Evolutionary conservation across 2,329 filamentous ascomycete genomes (phyloP), one percentile per base, ranked within the genome.

Genomic region (Triangularia setosa): DNA sequence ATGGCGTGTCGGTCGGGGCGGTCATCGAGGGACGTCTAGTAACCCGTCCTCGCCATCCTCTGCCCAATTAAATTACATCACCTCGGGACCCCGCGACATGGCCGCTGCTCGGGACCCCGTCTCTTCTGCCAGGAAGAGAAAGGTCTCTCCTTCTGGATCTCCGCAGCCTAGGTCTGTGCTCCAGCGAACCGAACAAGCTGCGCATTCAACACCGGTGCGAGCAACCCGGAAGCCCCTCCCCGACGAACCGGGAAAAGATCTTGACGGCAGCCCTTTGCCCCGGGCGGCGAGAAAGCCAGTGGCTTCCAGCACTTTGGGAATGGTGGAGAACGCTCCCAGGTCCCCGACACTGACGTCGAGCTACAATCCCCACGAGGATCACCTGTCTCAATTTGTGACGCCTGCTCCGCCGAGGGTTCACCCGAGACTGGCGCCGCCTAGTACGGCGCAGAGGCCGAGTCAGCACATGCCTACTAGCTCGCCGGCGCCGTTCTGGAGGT

Each of bases 401-500:
- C 90, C 90, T 1, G 88, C 90, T 8, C 90, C 91, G 7, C 87
- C 87, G 54, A 85, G 88, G 59, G 87, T 92, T 65, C 87, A 91
- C 67, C 91, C 91, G 28, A 86, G 85, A 69, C 83, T 94, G 48
- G 90, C 89, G 1, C 92, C 92, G 28, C 91, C 91, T 0, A 93
- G 90, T 72, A 94, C 91, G 5, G 87, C 90, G 4, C 90, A 93
- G 73, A 83, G 91, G 62, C 92, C 92, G 9, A 93, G 90, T 73
- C 90, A 93, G 72, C 91, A 92, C 75, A 92, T 94, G 85, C 90
- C 91, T 33, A 93, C 92, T 55, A 92, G 89, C 70, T 93, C 90
- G 30, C 92, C 92, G 0, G 92, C 92, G 0, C 91, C 91, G 0
- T 95, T 96, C 76, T 96, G 92, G 92, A 93, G 91, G 75, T 95